phyloP scores from a whole-genome alignment of 2,329 filamentous ascomycete species.

The Colletotrichum plurivorum region DNA sequence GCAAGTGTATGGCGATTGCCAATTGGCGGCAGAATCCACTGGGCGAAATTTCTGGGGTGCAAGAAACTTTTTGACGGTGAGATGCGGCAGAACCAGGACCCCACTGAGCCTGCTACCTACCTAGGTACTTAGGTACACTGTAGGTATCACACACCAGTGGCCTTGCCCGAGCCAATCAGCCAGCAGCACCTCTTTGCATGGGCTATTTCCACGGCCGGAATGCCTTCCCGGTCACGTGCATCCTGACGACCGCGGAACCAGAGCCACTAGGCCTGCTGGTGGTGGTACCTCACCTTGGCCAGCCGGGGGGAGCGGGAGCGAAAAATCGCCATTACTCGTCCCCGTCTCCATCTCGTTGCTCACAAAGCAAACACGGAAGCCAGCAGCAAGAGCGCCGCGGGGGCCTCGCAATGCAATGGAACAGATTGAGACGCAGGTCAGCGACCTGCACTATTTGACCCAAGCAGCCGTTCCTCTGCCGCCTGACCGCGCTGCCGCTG shows the following conservation, averaged over 20 bases:
- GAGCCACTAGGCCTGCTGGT: slow-evolving; percentile 21
- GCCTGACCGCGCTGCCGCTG: slow-evolving; percentile 42
- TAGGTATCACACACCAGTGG: no score
- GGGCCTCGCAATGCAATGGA: slow-evolving; percentile 57
- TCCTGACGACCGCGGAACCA: neutral
- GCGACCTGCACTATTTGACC: slow-evolving; percentile 66
- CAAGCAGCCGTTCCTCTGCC: slow-evolving; percentile 52
- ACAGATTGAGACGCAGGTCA: slow-evolving; percentile 68
- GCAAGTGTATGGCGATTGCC: slow-evolving; percentile 10
- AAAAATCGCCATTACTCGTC: slow-evolving; percentile 37
- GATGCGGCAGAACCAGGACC: slow-evolving; percentile 35
- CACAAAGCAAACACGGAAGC: slow-evolving; percentile 8
- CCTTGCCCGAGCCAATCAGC: no score
- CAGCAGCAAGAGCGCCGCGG: slow-evolving; percentile 15
- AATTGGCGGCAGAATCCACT: neutral
- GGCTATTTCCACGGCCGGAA: no score
- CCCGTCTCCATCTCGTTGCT: slow-evolving; percentile 24
- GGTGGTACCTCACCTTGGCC: slow-evolving; percentile 21
- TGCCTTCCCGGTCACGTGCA: slow-evolving; percentile 27
- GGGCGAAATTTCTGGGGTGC: slow-evolving; percentile 41
- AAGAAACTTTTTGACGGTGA: slow-evolving; percentile 43
- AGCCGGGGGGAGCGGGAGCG: slow-evolving; percentile 11
- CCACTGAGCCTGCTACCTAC: slow-evolving; percentile 1
- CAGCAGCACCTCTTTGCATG: no score
- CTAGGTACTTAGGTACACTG: neutral